Base-by-base conservation (phyloP, 805 yeast genomes). In the Clavispora asparagi region DNA sequence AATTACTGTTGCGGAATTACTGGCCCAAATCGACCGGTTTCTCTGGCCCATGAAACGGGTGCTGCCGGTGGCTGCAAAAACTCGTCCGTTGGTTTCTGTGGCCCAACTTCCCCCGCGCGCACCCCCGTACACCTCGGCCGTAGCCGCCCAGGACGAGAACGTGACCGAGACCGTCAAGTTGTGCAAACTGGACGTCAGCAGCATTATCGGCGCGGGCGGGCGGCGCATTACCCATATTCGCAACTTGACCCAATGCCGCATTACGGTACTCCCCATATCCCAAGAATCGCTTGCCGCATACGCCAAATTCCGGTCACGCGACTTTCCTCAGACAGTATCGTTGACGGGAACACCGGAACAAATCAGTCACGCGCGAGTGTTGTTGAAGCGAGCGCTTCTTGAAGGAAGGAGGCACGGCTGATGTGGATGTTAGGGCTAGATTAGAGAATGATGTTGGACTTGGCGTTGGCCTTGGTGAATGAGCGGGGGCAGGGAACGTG, bases 131-230 rank as follows among this genome's bases (percentile, higher is more conserved):
- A 8, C 36, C 36, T n/a, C 12, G 36, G 19, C 6, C 11, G 10
- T 32, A 16, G 36, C 23, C 36, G 36, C 36, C 36, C 36, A 26
- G 3, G 19, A 38, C 40, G 30, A 38, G 19, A 23, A 25, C 13
- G 36, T 49, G 19, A 47, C 53, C 6, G 55, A 53, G 31, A 41
- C 46, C n/a, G 29, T 53, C 17, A 43, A 46, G 13, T 46, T 53
- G 10, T 25, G 48, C 17, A 53, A 53, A 33, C 39, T 42, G 7
- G 53, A 51, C 32, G 53, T 52, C 4, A 41, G 50, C 14, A 48
- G 49, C 6, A 35, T 52, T 6, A 44, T 53, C 6, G 55, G 57
- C 6, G 50, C 50, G 2, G 44, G 46, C 10, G 52, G 46, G 5
- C 33, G 29, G 13, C 39, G 49, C 23, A 52, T 53, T 7, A 13